Percentiles rank a stretch among this genome's conserved stretches.
phyloP scores from a whole-genome alignment of 1,284 basidiomycete genomes.

The Trichosporon inkin region DNA sequence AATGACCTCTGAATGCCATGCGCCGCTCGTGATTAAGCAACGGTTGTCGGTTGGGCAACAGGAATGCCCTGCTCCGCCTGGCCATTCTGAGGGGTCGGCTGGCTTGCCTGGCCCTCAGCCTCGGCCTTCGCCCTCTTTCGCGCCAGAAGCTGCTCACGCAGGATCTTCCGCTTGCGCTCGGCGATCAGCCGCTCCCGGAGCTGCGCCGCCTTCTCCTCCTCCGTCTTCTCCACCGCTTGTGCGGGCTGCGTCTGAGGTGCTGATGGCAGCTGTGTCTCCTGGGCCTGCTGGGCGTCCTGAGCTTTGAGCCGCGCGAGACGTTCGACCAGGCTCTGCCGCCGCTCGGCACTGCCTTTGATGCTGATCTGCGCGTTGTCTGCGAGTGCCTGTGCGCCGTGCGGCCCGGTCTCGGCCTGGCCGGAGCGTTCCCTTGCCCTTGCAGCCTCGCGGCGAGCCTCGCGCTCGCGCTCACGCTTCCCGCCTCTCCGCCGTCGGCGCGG shows the following conservation, averaged over 20 bases:
- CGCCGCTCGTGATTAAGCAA: too few species aligned
- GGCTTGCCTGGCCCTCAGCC: constrained; percentile 1
- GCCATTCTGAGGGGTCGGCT: too few species aligned
- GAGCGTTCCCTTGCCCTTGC: neutral
- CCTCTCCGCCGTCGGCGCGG: constrained; percentile 8
- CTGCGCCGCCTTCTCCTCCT: constrained; percentile 29
- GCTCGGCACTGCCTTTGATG: constrained; percentile 20
- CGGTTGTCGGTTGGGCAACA: neutral
- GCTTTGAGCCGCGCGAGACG: constrained; percentile 16
- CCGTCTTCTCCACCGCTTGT: constrained; percentile 26
- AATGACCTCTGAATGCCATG: neutral
- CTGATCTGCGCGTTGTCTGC: neutral
- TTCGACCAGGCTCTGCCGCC: constrained; percentile 21
- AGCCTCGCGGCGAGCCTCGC: constrained; percentile 9
- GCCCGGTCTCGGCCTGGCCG: neutral
- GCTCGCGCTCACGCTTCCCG: constrained; percentile 6
- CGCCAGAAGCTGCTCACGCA: constrained; percentile 21
- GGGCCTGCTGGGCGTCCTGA: neutral
- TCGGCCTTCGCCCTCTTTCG: constrained; percentile 16
- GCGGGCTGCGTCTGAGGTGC: neutral
- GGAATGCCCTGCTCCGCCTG: neutral
- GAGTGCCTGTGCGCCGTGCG: neutral
- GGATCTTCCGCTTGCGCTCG: constrained; percentile 26
- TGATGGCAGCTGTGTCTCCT: neutral
- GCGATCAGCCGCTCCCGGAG: constrained; percentile 35